phyloP scores from a whole-genome alignment of 805 yeast species.

The Pichia cephalocereana region DNA sequence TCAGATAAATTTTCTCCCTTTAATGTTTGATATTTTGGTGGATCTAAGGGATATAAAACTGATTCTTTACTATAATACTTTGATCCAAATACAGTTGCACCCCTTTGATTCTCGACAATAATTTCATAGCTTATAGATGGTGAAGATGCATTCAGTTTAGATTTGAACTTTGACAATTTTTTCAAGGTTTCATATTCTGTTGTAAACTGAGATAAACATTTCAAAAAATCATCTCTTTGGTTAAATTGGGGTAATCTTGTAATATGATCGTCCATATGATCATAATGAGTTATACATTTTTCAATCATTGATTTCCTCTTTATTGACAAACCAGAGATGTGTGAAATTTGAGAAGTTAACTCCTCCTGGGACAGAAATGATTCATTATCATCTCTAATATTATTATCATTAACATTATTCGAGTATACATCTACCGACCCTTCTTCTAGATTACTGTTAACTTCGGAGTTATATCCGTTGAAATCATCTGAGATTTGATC shows the following conservation, averaged over 20 bases:
- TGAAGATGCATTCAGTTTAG: slow-evolving; percentile 1
- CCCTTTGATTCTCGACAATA: slow-evolving; percentile 46
- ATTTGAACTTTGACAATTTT: slow-evolving; percentile 9
- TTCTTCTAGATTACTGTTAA: background rate
- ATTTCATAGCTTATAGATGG: slow-evolving; percentile 27
- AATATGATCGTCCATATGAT: slow-evolving; percentile 20
- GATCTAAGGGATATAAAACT: slow-evolving; percentile 40
- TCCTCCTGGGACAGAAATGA: slow-evolving; percentile 1
- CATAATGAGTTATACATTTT: slow-evolving; percentile 17
- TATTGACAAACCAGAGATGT: background rate
- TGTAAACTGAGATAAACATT: slow-evolving; percentile 17
- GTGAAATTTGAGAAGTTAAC: slow-evolving; percentile 2
- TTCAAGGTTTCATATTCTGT: slow-evolving; percentile 7
- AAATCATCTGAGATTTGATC: no score
- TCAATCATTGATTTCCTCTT: slow-evolving; percentile 5
- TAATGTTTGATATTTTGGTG: slow-evolving; percentile 38
- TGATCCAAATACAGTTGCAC: slow-evolving; percentile 42
- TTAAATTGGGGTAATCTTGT: slow-evolving; percentile 23
- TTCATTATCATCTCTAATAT: background rate
- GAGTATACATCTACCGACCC: background rate
- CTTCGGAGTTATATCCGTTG: no score
- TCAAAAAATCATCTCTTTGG: slow-evolving; percentile 18
- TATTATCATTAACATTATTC: no score
- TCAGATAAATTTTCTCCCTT: slow-evolving; percentile 30
- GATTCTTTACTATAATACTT: slow-evolving; percentile 40